A percentile compares a stretch with the other conserved stretches of the same genome.
These are phyloP conservation scores for Evernia prunastri DNA, from an alignment of 495 filamentous ascomycete genomes.

Conservation along the genomic window DNA sequence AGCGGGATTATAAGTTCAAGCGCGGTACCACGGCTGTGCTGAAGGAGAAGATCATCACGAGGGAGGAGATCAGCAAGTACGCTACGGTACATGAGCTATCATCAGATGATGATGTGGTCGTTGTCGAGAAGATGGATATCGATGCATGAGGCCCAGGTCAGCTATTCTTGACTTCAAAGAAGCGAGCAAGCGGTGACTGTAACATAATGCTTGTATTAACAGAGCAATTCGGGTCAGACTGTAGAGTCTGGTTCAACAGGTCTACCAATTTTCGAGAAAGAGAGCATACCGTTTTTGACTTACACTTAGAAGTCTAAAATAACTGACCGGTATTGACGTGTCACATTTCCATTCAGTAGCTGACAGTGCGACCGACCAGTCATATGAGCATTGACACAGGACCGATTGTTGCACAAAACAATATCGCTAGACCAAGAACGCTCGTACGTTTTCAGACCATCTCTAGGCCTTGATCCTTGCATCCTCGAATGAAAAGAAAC, in stretches of 20 bases:
- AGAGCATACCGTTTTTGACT: neutral
- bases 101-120: conserved; percentile 48
- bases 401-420: neutral
- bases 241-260: neutral
- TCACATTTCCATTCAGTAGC: neutral
- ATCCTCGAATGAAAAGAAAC: neutral
- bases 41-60: conserved; percentile 87
- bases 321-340: neutral
- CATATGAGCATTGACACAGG: neutral
- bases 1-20: conserved; percentile 83
- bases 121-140: conserved; percentile 91
- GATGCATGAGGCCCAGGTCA: conserved; percentile 42
- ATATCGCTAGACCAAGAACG: neutral
- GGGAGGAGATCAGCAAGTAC: conserved; percentile 90
- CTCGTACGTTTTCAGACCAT: neutral
- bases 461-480: neutral
- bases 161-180: neutral
- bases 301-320: neutral
- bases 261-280: neutral
- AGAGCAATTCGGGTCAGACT: conserved; percentile 9
- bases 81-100: conserved; percentile 82
- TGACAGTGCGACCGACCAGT: neutral
- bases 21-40: conserved; percentile 87
- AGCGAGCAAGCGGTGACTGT: conserved; percentile 10
- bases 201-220: conserved; percentile 22